Evolutionary conservation across 192 early-diverging fungal genomes (phyloP), one percentile per base, ranked within the genome.

Genomic region (Coemansia sp.): DNA sequence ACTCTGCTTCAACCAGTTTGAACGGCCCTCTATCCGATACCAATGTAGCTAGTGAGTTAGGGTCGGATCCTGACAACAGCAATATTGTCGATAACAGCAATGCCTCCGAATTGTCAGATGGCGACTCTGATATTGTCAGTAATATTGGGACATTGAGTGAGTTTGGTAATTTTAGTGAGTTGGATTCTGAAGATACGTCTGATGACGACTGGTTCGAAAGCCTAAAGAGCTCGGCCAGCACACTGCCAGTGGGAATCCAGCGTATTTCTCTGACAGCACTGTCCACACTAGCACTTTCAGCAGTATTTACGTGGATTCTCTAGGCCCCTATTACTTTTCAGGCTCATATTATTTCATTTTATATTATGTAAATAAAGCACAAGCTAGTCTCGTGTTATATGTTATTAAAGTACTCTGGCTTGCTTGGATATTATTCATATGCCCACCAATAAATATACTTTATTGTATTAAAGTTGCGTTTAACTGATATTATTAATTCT

Each of bases 141-240:
- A n/a, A 10, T 4, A 20, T 22, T 11, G 49, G 23, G 5, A 51
- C 49, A 4, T 51, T 51, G 49, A 22, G 25, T 22, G 51, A 53
- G 10, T 11, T 52, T 21, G 25, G 50, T 22, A 22, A 12, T 4
- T 26, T 53, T 53, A 23, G 25, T 4, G 51, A 53, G 14, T n/a
- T n/a, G 15, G 31, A 31, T 6, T 53, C 21, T 22, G 51, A 53
- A 15, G 51, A 28, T 14, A 11, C 51, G 51, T 53, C 51, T 6
- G 21, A 19, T 9, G 51, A 53, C 15, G 51, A 53, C 51, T 53
- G 51, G 51, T 53, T 53, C 14, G 51, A 19, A 26, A 53, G 51
- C 23, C 21, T 53, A 53, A 53, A 53, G 25, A 12, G 51, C 8
- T 53, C 51, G 20, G 51, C 51, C 28, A 53, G 20, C 51, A 12